These are phyloP conservation scores for Cercospora sp. DNA, from an alignment of 2,329 filamentous ascomycete species.

Conservation along the genomic window DNA sequence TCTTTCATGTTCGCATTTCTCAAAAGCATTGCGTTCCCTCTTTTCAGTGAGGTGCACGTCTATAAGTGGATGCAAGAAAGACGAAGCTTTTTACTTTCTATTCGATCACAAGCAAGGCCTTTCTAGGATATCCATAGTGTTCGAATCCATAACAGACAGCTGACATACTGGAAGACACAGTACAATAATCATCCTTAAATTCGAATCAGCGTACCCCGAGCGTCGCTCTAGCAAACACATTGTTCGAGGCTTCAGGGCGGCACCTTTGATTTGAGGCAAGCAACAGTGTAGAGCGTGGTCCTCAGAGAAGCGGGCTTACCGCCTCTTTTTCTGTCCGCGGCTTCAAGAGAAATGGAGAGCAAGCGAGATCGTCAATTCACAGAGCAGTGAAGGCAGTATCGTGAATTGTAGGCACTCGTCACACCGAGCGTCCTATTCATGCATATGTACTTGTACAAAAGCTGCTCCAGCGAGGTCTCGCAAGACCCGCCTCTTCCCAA, in stretches of 20 bases:
- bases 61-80: slow-evolving; percentile 9
- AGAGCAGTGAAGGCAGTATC: not conserved
- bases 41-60: slow-evolving; percentile 12
- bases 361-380: not conserved
- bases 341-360: not conserved
- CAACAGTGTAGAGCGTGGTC: too few species aligned
- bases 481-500: not conserved
- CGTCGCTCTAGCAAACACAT: not conserved
- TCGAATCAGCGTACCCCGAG: not conserved
- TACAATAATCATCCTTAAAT: not conserved
- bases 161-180: slow-evolving; percentile 7
- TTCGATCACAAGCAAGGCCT: slow-evolving; percentile 11
- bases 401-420: not conserved
- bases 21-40: slow-evolving; percentile 12
- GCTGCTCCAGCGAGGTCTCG: slow-evolving; percentile 10
- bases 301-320: too few species aligned
- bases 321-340: too few species aligned
- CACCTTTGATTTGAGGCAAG: too few species aligned
- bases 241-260: too few species aligned
- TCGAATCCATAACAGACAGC: slow-evolving; percentile 17
- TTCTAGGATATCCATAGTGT: slow-evolving; percentile 7
- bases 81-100: slow-evolving; percentile 18
- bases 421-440: slow-evolving; percentile 5
- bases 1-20: not conserved
- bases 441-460: slow-evolving; percentile 12